Evolutionary conservation across 2,329 filamentous ascomycete genomes (phyloP), one percentile per base, ranked within the genome.

Genomic region (Thelonectria olida): DNA sequence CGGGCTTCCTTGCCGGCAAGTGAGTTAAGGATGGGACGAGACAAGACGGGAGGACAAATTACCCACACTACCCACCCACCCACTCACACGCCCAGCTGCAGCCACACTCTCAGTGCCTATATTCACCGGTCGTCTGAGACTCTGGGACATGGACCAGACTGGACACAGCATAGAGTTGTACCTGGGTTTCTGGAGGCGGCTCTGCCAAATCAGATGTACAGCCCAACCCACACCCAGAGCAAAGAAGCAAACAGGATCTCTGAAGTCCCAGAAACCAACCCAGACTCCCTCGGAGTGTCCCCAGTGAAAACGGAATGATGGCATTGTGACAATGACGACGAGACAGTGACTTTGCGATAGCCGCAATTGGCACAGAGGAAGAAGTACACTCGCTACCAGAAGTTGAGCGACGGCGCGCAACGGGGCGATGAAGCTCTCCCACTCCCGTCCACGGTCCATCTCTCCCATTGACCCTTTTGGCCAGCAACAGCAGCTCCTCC

Each of bases 231-330:
- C 15, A 42, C n/a, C 17, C 5, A 22, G n/a, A 10, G 8, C n/a
- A 4, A 42, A 42, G 17, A 12, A 15, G 7, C 7, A 38, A 8
- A 8, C 19, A 13, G n/a, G n/a, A n/a, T n/a, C n/a, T n/a, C n/a
- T n/a, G n/a, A n/a, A n/a, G n/a, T n/a, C n/a, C n/a, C n/a, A n/a
- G n/a, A n/a, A n/a, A n/a, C n/a, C n/a, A n/a, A n/a, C n/a, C n/a
- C 39, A 42, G 51, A 42, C 44, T 50, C 44, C 57, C 39, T 60
- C 42, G 57, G 57, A 60, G 57, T 60, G 57, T 51, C 15, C 57
- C 27, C 51, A 60, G 57, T 60, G 57, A 58, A 49, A 38, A n/a
- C 38, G 44, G 44, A 42, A 55, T 60, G 57, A 54, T 54, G 45
- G 57, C 45, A 60, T 60, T 34, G 44, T 54, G 57, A 54, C 51